phyloP scores from a whole-genome alignment of 768 basidiomycete genomes.

The Pulveroboletus ravenelii region DNA sequence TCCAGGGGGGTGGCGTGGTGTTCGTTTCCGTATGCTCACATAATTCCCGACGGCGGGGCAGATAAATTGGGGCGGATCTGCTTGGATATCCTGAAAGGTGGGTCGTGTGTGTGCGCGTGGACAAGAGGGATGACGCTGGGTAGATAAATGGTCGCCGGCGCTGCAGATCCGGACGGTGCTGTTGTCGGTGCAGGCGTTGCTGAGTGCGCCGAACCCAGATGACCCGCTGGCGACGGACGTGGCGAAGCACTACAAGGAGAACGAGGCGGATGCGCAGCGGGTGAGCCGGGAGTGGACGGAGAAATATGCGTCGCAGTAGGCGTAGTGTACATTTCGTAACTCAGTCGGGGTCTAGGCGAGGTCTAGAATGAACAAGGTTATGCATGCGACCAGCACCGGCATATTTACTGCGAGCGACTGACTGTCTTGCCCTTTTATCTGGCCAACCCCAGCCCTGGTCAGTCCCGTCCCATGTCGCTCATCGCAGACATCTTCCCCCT shows the following conservation, averaged over 20 bases:
- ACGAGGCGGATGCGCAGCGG: constrained; percentile 88
- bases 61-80: constrained; percentile 99
- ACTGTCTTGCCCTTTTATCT: constrained; percentile 3
- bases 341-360: constrained; percentile 19
- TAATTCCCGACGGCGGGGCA: constrained; percentile 32
- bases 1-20: constrained; percentile 20
- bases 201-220: constrained; percentile 95
- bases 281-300: constrained; percentile 96
- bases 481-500: constrained; percentile 34
- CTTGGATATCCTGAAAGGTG: constrained; percentile 95
- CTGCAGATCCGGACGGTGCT: constrained; percentile 97
- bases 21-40: constrained; percentile 21
- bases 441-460: not conserved
- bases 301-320: constrained; percentile 61
- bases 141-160: constrained; percentile 99
- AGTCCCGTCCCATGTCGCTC: constrained; percentile 27
- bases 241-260: constrained; percentile 98
- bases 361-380: constrained; percentile 26
- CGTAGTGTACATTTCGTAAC: not conserved
- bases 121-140: not conserved
- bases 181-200: constrained; percentile 93
- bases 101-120: constrained; percentile 13
- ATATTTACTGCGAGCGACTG: constrained; percentile 13
- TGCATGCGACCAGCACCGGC: not conserved
- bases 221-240: constrained; percentile 93